Conservation (phyloP, 1,139 yeast genomes). For the Saccharomyces uvarum region DNA sequence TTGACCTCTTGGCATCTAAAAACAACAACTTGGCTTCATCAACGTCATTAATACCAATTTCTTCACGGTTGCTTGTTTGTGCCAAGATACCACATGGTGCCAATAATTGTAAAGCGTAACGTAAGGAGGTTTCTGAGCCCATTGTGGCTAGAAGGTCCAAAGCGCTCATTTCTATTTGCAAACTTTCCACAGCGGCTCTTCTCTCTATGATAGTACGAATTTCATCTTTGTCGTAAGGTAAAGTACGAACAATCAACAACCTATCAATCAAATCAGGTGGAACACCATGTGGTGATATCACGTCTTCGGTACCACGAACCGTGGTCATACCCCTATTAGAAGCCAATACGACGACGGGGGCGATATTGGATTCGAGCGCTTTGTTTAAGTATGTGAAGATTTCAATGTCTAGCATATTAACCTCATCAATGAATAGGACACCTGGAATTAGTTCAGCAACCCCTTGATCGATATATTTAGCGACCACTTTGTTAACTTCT, state of each 20-base stretch:
- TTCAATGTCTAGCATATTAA: slow-evolving; percentile 94
- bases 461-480: slow-evolving; percentile 94
- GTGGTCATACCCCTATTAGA: slow-evolving; percentile 91
- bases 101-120: slow-evolving; percentile 84
- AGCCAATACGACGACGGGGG: slow-evolving; percentile 91
- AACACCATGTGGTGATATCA: slow-evolving; percentile 89
- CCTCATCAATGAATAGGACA: slow-evolving; percentile 94
- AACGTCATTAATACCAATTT: slow-evolving; percentile 62
- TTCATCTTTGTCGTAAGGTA: slow-evolving; percentile 79
- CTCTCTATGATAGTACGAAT: slow-evolving; percentile 73
- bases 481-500: slow-evolving; percentile 93
- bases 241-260: slow-evolving; percentile 80
- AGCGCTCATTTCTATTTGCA: slow-evolving; percentile 58
- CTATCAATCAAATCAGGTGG: slow-evolving; percentile 94
- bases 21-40: slow-evolving; percentile 83
- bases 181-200: slow-evolving; percentile 68
- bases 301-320: slow-evolving; percentile 84
- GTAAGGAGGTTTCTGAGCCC: slow-evolving; percentile 70
- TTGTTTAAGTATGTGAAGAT: slow-evolving; percentile 89
- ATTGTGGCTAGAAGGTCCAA: slow-evolving; percentile 62
- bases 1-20: slow-evolving; percentile 82
- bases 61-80: slow-evolving; percentile 61
- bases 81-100: slow-evolving; percentile 88
- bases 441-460: slow-evolving; percentile 98
- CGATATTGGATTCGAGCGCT: slow-evolving; percentile 84